Conservation (phyloP, 306 rosid genomes). For the Parietaria judaica region DNA sequence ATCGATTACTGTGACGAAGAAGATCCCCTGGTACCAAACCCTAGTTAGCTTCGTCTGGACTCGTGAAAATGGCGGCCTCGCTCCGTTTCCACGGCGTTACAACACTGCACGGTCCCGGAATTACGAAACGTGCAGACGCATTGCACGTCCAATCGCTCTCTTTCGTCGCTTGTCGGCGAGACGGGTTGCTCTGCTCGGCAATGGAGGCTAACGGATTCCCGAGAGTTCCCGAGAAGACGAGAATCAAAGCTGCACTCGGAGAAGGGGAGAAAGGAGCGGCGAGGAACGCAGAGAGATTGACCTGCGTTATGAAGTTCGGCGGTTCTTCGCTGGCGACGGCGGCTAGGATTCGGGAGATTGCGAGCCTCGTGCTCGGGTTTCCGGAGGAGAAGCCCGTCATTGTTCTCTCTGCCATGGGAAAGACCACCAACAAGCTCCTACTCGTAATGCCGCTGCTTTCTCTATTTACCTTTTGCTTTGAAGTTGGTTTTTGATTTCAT, state of each 20-base stretch:
- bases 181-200: neutral
- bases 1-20: no score
- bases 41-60: no score
- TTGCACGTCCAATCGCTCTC: slow-evolving; percentile 3
- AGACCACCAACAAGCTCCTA: slow-evolving; percentile 74
- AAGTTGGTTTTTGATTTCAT: neutral
- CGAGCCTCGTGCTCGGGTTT: slow-evolving; percentile 59
- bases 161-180: neutral
- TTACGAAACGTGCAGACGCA: neutral
- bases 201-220: slow-evolving; percentile 22
- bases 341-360: slow-evolving; percentile 71
- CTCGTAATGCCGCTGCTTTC: slow-evolving; percentile 39
- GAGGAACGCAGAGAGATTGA: slow-evolving; percentile 35
- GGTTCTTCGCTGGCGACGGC: slow-evolving; percentile 81
- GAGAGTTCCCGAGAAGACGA: slow-evolving; percentile 19
- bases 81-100: slow-evolving; percentile 11
- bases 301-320: slow-evolving; percentile 86
- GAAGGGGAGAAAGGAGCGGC: slow-evolving; percentile 20
- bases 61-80: slow-evolving; percentile 21
- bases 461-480: slow-evolving; percentile 21
- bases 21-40: no score
- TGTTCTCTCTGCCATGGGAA: slow-evolving; percentile 95
- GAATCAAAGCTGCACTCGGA: slow-evolving; percentile 31
- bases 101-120: slow-evolving; percentile 5
- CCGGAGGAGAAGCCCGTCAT: slow-evolving; percentile 70